Conservation (phyloP, 768 basidiomycete species). For the Lactarius vividus region DNA sequence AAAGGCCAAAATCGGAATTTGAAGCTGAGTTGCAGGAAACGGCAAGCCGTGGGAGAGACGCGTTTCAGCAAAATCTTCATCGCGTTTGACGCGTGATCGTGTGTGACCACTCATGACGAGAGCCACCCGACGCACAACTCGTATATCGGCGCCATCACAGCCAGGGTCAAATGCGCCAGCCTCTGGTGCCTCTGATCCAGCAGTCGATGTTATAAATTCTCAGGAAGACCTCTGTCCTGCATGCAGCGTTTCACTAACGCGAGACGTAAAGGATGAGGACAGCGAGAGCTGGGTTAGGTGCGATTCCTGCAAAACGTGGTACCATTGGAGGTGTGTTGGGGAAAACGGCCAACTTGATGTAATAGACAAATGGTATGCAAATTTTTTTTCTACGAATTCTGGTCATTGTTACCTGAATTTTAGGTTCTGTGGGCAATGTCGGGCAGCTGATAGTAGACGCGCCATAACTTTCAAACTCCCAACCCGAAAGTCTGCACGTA, state of each 20-base stretch:
- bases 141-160: conserved; percentile 7
- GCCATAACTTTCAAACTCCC: conserved; percentile 73
- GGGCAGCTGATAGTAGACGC: conserved; percentile 55
- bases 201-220: not conserved
- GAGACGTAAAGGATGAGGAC: conserved; percentile 35
- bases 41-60: too few species aligned
- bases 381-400: conserved; percentile 24
- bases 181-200: not conserved
- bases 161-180: conserved; percentile 4
- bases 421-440: conserved; percentile 73
- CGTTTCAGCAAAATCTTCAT: not conserved
- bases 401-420: conserved; percentile 7
- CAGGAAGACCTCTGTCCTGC: conserved; percentile 24
- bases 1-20: too few species aligned
- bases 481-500: conserved; percentile 76
- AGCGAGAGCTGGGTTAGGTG: conserved; percentile 83
- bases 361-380: conserved; percentile 73
- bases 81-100: not conserved
- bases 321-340: conserved; percentile 79
- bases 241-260: conserved; percentile 30
- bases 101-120: conserved; percentile 15
- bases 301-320: conserved; percentile 80
- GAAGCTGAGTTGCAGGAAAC: too few species aligned
- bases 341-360: conserved; percentile 59
- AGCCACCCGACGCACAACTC: conserved; percentile 16